Evolutionary conservation across 1,139 yeast genomes (phyloP), one percentile per base, ranked within the genome.

Genomic region (Saccharomyces pastorianus): DNA sequence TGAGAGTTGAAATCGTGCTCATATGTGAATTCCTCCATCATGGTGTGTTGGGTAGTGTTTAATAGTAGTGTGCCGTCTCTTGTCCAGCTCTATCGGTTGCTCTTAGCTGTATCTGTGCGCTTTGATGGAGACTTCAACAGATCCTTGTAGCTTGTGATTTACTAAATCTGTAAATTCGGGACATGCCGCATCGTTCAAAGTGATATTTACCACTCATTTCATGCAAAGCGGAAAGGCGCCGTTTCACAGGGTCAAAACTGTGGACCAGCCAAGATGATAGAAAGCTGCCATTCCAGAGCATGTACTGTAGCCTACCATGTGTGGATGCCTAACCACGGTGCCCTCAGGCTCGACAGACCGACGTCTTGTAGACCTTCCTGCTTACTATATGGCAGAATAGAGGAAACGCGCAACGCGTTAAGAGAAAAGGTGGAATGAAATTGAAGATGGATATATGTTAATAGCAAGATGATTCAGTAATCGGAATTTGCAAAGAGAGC

Each of bases 1-100:
- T 55, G 56, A 11, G 59, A 48, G 20, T 53, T 53, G 34, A 56
- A 56, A 42, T 50, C 52, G 44, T 56, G 57, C 23, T 53, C 54
- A 44, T 55, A 54, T 17, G 54, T 50, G 31, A 52, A 53, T 48
- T 46, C 50, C 46, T 51, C 58, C 46, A 53, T 47, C 55, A 50
- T 55, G 9, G 6, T 23, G 31, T 50, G 29, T 27, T 32, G 41
- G 27, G 14, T 17, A 38, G 23, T 6, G 11, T 5, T 38, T 8
- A 9, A 2, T 38, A 4, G 44, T 13, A 9, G 44, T 38, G 25
- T 9, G 2, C 44, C 23, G 44, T 38, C 9, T 9, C 44, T 38
- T 38, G 6, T 38, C 25, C n/a, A 38, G 44, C 44, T 4, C 44
- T 17, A 5, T 38, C n/a, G 13, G 4, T 8, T 38, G 25, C 13